phyloP scores from a whole-genome alignment of 495 filamentous ascomycete species.

The Penicillium robsamsonii region DNA sequence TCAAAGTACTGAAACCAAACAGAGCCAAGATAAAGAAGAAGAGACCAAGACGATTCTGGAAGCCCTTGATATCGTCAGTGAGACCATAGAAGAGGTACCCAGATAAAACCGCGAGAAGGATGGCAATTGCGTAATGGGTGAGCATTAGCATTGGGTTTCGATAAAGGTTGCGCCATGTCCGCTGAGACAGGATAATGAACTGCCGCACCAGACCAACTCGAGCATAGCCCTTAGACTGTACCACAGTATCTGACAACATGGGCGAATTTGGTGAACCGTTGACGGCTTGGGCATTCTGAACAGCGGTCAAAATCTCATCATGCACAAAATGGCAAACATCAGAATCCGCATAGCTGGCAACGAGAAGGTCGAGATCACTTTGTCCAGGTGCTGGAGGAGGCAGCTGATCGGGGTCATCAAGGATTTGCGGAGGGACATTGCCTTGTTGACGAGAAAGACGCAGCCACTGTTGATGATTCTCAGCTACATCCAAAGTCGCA shows the following conservation, averaged over 20 bases:
- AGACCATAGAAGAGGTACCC: slow-evolving; percentile 96
- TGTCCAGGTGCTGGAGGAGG: slow-evolving; percentile 61
- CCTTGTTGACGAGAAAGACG: slow-evolving; percentile 67
- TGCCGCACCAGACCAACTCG: slow-evolving; percentile 76
- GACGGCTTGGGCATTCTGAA: slow-evolving; percentile 55
- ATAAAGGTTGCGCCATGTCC: slow-evolving; percentile 97
- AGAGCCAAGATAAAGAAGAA: slow-evolving; percentile 97
- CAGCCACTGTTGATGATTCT: slow-evolving; percentile 62
- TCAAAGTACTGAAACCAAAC: slow-evolving; percentile 95
- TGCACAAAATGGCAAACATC: slow-evolving; percentile 74
- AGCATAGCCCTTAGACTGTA: slow-evolving; percentile 69
- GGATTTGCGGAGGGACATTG: slow-evolving; percentile 56
- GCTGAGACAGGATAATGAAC: slow-evolving; percentile 81
- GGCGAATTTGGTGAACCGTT: slow-evolving; percentile 70
- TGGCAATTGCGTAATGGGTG: slow-evolving; percentile 98
- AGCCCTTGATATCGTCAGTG: slow-evolving; percentile 92
- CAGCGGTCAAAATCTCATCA: slow-evolving; percentile 73
- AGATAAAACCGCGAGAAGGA: slow-evolving; percentile 88
- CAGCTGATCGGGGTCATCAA: slow-evolving; percentile 74
- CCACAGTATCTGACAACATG: slow-evolving; percentile 42
- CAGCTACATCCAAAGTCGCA: slow-evolving; percentile 63
- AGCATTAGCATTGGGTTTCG: slow-evolving; percentile 98
- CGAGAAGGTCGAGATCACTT: slow-evolving; percentile 80
- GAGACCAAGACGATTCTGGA: slow-evolving; percentile 96
- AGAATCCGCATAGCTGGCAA: slow-evolving; percentile 70